These are phyloP conservation scores for Paraphoma sp. DNA, from an alignment of 2,329 filamentous ascomycete species.

Conservation along the genomic window DNA sequence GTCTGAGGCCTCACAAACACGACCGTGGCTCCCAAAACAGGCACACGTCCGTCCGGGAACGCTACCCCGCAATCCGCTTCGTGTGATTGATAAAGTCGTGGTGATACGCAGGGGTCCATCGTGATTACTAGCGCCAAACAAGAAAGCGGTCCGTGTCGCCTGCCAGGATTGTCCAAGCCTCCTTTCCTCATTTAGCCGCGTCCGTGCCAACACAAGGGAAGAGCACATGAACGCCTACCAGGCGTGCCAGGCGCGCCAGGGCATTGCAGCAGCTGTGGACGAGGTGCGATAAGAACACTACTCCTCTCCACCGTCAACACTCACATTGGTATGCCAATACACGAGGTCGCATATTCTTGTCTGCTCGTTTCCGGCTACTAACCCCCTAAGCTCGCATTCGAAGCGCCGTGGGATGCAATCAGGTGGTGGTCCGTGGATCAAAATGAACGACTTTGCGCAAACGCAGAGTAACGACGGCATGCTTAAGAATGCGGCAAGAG, in stretches of 20 bases:
- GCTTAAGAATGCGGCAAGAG: slow-evolving; percentile 16
- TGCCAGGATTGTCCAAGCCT: background rate
- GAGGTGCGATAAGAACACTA: background rate
- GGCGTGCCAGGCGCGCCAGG: background rate
- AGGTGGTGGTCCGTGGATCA: slow-evolving; percentile 17
- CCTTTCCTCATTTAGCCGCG: background rate
- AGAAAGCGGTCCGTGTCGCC: background rate
- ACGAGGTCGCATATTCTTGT: background rate
- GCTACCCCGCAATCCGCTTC: background rate
- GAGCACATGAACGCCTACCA: background rate
- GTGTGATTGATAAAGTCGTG: background rate
- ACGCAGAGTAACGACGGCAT: slow-evolving; percentile 17
- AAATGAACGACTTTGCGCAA: slow-evolving; percentile 26
- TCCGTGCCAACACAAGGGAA: background rate
- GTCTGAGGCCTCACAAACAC: too few relatives aligned
- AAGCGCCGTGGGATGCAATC: slow-evolving; percentile 1
- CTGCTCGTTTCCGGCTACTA: background rate
- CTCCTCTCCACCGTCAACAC: background rate
- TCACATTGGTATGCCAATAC: background rate
- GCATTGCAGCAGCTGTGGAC: background rate
- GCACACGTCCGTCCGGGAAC: background rate
- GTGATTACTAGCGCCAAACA: background rate
- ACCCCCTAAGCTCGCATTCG: background rate
- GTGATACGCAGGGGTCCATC: background rate
- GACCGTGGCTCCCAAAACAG: background rate